Percentiles rank a stretch among this genome's conserved stretches.
Evolutionary conservation across 2,329 filamentous ascomycete species (phyloP).

Genomic region (Seiridium cupressi): DNA sequence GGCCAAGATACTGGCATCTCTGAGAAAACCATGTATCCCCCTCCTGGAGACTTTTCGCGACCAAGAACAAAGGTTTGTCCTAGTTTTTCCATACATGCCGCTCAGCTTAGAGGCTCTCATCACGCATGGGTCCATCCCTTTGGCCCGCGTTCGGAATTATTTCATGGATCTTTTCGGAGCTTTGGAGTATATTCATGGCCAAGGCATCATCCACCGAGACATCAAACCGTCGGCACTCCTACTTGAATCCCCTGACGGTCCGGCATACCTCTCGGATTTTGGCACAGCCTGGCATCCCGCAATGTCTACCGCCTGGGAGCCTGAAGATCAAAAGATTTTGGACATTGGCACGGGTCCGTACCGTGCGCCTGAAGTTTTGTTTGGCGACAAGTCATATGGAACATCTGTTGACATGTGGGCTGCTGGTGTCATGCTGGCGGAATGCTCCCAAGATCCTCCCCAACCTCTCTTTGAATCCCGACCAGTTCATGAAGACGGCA

Average conservation of each 20-base stretch:
- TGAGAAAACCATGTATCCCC: constrained; percentile 59
- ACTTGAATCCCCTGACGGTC: constrained; percentile 63
- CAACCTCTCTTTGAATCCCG: constrained; percentile 80
- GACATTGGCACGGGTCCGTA: constrained; percentile 94
- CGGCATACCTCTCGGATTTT: constrained; percentile 84
- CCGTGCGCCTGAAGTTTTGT: constrained; percentile 84
- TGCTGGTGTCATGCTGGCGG: constrained; percentile 78
- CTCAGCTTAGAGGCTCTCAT: constrained; percentile 71
- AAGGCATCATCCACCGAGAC: constrained; percentile 86
- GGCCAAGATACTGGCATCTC: constrained; percentile 65
- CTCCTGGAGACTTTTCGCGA: constrained; percentile 75
- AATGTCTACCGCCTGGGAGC: constrained; percentile 59
- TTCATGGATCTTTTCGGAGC: constrained; percentile 69
- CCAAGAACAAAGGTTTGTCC: constrained; percentile 67
- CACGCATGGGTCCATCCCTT: constrained; percentile 37
- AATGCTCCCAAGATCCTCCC: constrained; percentile 58
- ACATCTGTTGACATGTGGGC: constrained; percentile 84
- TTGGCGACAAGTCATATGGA: constrained; percentile 75
- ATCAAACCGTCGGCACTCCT: constrained; percentile 91
- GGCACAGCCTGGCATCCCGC: constrained; percentile 81
- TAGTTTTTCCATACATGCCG: constrained; percentile 83
- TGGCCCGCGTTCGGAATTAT: constrained; percentile 35
- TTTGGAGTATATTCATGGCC: constrained; percentile 67
- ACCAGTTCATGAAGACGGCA: constrained; percentile 71
- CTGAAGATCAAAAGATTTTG: constrained; percentile 69